These are phyloP conservation scores for Citrus australasica DNA, from an alignment of 345 rosid species.

Conservation along the genomic window DNA sequence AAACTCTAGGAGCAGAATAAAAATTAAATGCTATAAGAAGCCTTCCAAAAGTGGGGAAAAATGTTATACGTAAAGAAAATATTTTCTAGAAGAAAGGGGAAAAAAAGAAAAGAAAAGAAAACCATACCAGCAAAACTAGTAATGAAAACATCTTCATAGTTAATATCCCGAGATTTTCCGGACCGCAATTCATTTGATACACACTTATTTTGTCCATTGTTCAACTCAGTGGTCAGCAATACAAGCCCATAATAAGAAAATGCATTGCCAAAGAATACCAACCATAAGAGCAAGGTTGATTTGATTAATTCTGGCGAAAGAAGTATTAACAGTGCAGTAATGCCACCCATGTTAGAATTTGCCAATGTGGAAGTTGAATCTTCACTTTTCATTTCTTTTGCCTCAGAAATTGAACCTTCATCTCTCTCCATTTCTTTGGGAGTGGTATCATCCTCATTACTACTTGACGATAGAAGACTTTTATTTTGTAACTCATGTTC, in stretches of 20 bases:
- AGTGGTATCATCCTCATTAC: constrained; percentile 6
- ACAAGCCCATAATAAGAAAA: constrained; percentile 88
- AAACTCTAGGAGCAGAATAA: constrained; percentile 47
- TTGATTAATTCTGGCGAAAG: constrained; percentile 64
- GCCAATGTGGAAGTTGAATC: constrained; percentile 26
- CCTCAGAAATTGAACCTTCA: background rate
- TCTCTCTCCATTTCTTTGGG: background rate
- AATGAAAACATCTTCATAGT: constrained; percentile 71
- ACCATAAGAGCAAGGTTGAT: constrained; percentile 81
- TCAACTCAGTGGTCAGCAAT: constrained; percentile 86
- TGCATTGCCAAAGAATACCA: constrained; percentile 82
- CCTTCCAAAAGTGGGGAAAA: background rate
- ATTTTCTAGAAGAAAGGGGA: background rate
- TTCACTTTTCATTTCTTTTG: constrained; percentile 1
- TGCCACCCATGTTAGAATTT: constrained; percentile 37
- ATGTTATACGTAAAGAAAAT: background rate
- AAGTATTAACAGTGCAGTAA: constrained; percentile 45
- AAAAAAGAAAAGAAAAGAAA: background rate
- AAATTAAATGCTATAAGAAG: constrained; percentile 13
- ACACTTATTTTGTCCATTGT: constrained; percentile 46
- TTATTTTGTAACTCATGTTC: constrained; percentile 53
- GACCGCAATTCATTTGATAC: constrained; percentile 20
- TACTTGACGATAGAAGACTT: constrained; percentile 31
- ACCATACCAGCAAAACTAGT: constrained; percentile 78
- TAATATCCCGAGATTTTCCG: constrained; percentile 34